phyloP scores from a whole-genome alignment of 73 alveolate species.

The Diophrys sp. region DNA sequence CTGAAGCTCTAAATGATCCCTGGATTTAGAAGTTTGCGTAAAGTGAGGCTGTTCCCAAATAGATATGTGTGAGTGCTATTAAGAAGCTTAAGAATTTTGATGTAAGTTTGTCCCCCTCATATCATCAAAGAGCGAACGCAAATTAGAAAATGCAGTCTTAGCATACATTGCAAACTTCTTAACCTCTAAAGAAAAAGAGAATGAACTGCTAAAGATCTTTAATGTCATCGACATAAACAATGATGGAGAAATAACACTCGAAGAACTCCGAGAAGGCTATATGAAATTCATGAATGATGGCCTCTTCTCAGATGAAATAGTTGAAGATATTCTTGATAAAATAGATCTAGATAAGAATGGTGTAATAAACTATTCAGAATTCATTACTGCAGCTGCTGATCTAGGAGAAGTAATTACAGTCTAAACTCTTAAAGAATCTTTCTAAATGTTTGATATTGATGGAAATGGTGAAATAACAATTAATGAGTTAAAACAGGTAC shows the following conservation, averaged over 20 bases:
- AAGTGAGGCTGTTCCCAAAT: conserved; percentile 30
- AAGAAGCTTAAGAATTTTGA: conserved; percentile 30
- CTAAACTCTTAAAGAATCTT: conserved; percentile 26
- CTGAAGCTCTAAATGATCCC: conserved; percentile 66
- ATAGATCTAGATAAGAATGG: conserved; percentile 56
- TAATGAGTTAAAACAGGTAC: conserved; percentile 35
- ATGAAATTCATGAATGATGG: conserved; percentile 46
- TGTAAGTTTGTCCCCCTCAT: neutral
- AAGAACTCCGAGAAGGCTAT: conserved; percentile 49
- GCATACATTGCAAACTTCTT: conserved; percentile 55
- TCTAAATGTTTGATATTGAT: conserved; percentile 43
- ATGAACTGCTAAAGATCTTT: conserved; percentile 17
- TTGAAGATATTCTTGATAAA: conserved; percentile 28
- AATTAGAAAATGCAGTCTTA: conserved; percentile 46
- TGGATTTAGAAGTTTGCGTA: conserved; percentile 60
- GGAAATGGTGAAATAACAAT: conserved; percentile 39
- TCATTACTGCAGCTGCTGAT: conserved; percentile 38
- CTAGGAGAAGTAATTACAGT: conserved; percentile 24
- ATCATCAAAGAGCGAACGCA: conserved; percentile 47
- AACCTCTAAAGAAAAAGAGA: conserved; percentile 38
- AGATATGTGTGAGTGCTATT: conserved; percentile 28
- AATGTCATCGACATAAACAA: conserved; percentile 29
- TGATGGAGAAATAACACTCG: conserved; percentile 48
- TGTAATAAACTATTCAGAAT: conserved; percentile 47
- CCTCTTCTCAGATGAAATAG: conserved; percentile 27